These are phyloP conservation scores for Bryoglossum gracile DNA, from an alignment of 495 filamentous ascomycete genomes.

Conservation along the genomic window DNA sequence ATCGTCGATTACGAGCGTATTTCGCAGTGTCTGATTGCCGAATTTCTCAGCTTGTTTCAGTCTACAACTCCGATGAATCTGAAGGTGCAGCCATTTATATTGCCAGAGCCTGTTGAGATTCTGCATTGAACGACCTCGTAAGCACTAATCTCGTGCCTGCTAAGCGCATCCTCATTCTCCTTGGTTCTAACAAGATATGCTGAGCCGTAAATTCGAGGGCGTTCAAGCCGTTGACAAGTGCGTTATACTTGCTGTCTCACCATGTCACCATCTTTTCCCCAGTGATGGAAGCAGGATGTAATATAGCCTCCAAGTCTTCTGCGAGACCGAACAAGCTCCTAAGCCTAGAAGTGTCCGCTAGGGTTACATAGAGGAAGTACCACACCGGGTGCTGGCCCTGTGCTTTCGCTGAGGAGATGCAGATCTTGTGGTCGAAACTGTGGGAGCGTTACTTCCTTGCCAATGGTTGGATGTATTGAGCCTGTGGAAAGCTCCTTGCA, in stretches of 20 bases:
- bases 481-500: constrained; percentile 2
- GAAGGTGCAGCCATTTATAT: background rate
- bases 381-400: constrained; percentile 37
- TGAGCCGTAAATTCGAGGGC: constrained; percentile 25
- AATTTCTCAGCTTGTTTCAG: background rate
- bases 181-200: constrained; percentile 29
- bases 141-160: constrained; percentile 32
- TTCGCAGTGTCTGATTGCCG: background rate
- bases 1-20: background rate
- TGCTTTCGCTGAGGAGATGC: constrained; percentile 2
- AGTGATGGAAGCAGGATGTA: constrained; percentile 18
- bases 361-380: constrained; percentile 38
- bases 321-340: constrained; percentile 18
- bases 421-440: background rate
- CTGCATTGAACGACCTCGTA: constrained; percentile 39
- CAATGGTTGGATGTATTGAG: background rate
- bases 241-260: constrained; percentile 34
- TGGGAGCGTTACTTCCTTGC: background rate
- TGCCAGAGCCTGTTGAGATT: constrained; percentile 19
- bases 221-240: constrained; percentile 29
- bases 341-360: constrained; percentile 26
- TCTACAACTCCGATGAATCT: background rate
- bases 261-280: constrained; percentile 30
- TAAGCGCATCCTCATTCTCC: constrained; percentile 33
- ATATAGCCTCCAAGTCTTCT: background rate